Evolutionary conservation across 2,329 filamentous ascomycete species (phyloP).

Genomic region (Samsoniella hepiali): DNA sequence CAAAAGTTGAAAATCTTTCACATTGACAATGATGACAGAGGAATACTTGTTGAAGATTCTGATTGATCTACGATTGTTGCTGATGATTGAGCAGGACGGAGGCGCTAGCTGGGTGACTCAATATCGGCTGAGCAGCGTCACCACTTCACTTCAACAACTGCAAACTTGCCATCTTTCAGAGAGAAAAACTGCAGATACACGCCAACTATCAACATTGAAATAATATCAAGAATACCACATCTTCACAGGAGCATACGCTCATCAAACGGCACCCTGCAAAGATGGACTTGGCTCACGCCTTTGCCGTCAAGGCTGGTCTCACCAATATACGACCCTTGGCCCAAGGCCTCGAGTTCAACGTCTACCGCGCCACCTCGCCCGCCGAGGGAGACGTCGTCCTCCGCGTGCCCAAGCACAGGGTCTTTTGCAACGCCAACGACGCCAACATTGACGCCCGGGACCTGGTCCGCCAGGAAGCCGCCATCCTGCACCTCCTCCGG

Average conservation of each 20-base stretch:
- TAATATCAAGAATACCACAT: too few species aligned
- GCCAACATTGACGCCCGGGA: constrained; percentile 19
- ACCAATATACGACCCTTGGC: constrained; percentile 15
- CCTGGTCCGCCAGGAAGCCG: constrained; percentile 20
- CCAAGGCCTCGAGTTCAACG: constrained; percentile 21
- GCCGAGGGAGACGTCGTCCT: constrained; percentile 18
- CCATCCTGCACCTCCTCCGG: constrained; percentile 20
- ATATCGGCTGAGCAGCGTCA: neutral
- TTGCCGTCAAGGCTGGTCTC: constrained; percentile 16
- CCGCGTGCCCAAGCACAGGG: constrained; percentile 18
- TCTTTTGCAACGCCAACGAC: constrained; percentile 23
- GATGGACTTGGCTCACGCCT: constrained; percentile 18
- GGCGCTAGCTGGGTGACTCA: constrained; percentile 9
- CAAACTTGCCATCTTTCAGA: too few species aligned
- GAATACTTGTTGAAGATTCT: neutral
- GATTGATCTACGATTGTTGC: neutral
- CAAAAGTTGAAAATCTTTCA: neutral
- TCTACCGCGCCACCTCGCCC: constrained; percentile 18
- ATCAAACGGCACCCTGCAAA: neutral
- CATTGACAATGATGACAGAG: too few species aligned
- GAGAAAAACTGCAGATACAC: neutral
- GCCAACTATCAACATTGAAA: neutral
- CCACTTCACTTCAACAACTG: neutral
- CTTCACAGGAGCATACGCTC: too few species aligned
- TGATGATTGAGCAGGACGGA: neutral